A percentile compares a stretch with the other conserved stretches of the same genome.
Conservation (phyloP, 441 rosid species). For the Hypseocharis bilobata region DNA sequence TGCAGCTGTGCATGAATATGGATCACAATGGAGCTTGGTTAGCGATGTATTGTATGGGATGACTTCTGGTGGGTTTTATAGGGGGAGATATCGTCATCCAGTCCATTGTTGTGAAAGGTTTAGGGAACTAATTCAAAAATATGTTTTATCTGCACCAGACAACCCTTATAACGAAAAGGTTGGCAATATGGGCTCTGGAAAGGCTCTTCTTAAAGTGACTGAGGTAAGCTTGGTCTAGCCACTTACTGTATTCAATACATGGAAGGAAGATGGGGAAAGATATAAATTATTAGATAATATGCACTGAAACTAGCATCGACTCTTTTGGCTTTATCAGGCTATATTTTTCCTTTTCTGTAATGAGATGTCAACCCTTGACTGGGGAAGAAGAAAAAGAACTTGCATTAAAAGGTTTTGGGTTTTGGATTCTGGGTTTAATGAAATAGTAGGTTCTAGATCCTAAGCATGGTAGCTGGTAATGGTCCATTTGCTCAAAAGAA, state of each 20-base stretch:
- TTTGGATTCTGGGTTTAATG: neutral
- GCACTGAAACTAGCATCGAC: neutral
- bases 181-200: slow-evolving; percentile 60
- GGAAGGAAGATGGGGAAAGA: neutral
- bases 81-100: slow-evolving; percentile 92
- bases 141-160: slow-evolving; percentile 62
- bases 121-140: slow-evolving; percentile 74
- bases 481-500: too few species aligned
- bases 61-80: slow-evolving; percentile 88
- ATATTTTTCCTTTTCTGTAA: neutral
- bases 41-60: slow-evolving; percentile 72
- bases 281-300: neutral
- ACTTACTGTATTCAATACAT: neutral
- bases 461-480: neutral
- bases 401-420: too few species aligned
- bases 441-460: neutral
- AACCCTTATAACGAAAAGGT: slow-evolving; percentile 53
- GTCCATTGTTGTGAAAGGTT: slow-evolving; percentile 91
- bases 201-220: slow-evolving; percentile 86
- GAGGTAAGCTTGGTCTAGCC: slow-evolving; percentile 49
- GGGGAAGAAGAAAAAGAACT: too few species aligned
- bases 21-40: slow-evolving; percentile 80
- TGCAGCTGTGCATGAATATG: slow-evolving; percentile 98
- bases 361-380: neutral
- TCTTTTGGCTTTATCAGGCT: neutral